Conservation (phyloP, 495 filamentous ascomycete species). For the Immersiella caudata region DNA sequence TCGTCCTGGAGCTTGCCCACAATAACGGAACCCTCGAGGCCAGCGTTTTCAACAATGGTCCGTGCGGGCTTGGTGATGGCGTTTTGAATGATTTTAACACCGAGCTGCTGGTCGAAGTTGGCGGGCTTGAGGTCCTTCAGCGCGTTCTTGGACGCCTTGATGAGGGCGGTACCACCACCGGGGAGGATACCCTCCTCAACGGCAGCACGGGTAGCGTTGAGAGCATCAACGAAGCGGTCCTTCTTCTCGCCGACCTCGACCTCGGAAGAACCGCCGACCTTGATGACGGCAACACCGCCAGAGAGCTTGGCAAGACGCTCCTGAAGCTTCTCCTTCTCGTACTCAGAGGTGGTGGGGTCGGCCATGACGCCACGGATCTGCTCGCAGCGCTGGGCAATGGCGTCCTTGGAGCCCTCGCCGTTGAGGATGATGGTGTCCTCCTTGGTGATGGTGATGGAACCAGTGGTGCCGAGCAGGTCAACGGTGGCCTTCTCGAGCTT, state of each 20-base stretch:
- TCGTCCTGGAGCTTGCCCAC: slow-evolving; percentile 98
- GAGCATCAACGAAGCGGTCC: slow-evolving; percentile 96
- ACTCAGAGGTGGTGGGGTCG: slow-evolving; percentile 91
- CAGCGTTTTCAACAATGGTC: slow-evolving; percentile 97
- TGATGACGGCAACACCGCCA: slow-evolving; percentile 98
- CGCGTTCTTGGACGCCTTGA: slow-evolving; percentile 93
- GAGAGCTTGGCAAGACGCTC: slow-evolving; percentile 99
- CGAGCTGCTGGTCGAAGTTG: slow-evolving; percentile 99
- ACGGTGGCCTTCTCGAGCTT: slow-evolving; percentile 97
- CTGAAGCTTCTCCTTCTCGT: slow-evolving; percentile 99
- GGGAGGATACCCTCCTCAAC: slow-evolving; percentile 99
- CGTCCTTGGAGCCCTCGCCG: slow-evolving; percentile 94
- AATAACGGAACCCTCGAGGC: slow-evolving; percentile 91
- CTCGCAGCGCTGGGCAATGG: slow-evolving; percentile 92
- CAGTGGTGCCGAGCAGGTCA: slow-evolving; percentile 95
- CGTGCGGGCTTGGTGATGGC: slow-evolving; percentile 93
- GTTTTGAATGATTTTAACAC: slow-evolving; percentile 94
- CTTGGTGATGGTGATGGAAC: slow-evolving; percentile 99
- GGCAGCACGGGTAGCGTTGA: slow-evolving; percentile 97
- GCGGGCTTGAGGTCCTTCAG: slow-evolving; percentile 76
- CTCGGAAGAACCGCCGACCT: slow-evolving; percentile 95
- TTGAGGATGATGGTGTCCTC: slow-evolving; percentile 99
- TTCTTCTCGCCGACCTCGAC: slow-evolving; percentile 99
- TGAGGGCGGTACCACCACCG: slow-evolving; percentile 94
- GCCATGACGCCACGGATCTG: slow-evolving; percentile 97